phyloP scores from a whole-genome alignment of 2,329 filamentous ascomycete species.

The Trichoderma cornu-damae region DNA sequence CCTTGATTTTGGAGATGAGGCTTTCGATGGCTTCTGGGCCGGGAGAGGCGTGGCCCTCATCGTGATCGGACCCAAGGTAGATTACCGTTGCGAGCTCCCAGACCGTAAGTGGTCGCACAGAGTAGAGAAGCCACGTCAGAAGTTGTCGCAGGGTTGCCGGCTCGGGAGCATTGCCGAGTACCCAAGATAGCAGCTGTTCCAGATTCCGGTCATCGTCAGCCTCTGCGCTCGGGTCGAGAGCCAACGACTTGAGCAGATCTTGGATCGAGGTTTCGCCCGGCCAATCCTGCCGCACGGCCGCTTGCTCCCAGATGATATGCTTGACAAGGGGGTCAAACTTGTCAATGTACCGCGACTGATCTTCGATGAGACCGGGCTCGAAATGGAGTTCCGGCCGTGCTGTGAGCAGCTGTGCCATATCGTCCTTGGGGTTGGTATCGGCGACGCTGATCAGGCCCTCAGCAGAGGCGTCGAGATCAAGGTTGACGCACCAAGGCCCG shows the following conservation, averaged over 20 bases:
- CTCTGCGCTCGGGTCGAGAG: background rate
- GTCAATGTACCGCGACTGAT: constrained; percentile 23
- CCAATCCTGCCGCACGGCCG: constrained; percentile 10
- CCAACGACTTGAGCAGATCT: constrained; percentile 7
- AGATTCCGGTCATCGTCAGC: constrained; percentile 3
- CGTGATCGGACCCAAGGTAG: background rate
- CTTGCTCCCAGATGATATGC: constrained; percentile 17
- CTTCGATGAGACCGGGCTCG: background rate
- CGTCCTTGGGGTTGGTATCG: background rate
- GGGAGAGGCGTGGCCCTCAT: background rate
- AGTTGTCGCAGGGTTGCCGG: constrained; percentile 6
- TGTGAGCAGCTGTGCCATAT: constrained; percentile 10
- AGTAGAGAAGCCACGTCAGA: constrained; percentile 18
- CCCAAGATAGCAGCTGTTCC: constrained; percentile 14
- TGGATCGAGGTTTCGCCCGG: constrained; percentile 4
- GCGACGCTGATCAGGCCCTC: background rate
- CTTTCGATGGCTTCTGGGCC: background rate
- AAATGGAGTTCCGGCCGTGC: constrained; percentile 18
- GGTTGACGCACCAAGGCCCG: constrained; percentile 9
- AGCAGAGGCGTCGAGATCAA: constrained; percentile 4
- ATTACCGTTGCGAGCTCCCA: constrained; percentile 19
- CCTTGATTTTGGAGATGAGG: constrained; percentile 14
- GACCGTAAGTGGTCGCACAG: constrained; percentile 18
- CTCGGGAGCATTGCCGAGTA: constrained; percentile 10
- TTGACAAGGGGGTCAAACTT: constrained; percentile 9